Evolutionary conservation across 169 alveolate genomes (phyloP), one percentile per base, ranked within the genome.

Genomic region (Cystoisospora suis): DNA sequence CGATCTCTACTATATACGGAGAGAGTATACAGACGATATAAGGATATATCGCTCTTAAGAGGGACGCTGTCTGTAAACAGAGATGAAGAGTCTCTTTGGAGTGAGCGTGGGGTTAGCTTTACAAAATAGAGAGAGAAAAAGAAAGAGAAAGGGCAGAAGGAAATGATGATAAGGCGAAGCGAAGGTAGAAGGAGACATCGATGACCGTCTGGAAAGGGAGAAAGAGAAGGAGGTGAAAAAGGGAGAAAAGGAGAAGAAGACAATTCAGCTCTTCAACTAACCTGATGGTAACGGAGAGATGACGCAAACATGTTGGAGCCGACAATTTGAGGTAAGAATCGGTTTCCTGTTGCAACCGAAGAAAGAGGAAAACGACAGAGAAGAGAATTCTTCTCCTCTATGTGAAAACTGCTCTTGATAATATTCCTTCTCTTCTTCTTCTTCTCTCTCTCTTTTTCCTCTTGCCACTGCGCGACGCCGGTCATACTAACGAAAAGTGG

Each of bases 251-350:
- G 15, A 69, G 45, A 17, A 42, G 80, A 34, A 32, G 45, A 69
- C 6, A 6, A 15, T 29, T 6, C 20, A 15, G 29, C 77, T 15
- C 77, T 7, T 7, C 15, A 17, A 34, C 83, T 38, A 36, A 38
- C 83, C 58, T 40, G 83, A 36, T 40, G 83, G 56, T 40, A 40
- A 15, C 20, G 83, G 34, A 72, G 83, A 46, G 53, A 46, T 0
- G 83, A 72, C 20, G 83, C 47, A 36, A 40, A 72, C 36, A 72
- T 38, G 83, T 38, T 65, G 34, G 83, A 32, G 0, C 47, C 83
- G 56, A 72, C 34, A 17, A 72, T 38, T 2, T 53, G 83, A n/a
- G 83, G 83, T n/a, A 72, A 2, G 83, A 72, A 72, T 0, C 34
- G 83, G 32, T 36, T 5, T 23, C 77, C 77, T 65, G 77, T 53